Percentiles rank a stretch among this genome's conserved stretches.
Evolutionary conservation across 345 rosid genomes (phyloP).

Genomic region (Brassica juncea): DNA sequence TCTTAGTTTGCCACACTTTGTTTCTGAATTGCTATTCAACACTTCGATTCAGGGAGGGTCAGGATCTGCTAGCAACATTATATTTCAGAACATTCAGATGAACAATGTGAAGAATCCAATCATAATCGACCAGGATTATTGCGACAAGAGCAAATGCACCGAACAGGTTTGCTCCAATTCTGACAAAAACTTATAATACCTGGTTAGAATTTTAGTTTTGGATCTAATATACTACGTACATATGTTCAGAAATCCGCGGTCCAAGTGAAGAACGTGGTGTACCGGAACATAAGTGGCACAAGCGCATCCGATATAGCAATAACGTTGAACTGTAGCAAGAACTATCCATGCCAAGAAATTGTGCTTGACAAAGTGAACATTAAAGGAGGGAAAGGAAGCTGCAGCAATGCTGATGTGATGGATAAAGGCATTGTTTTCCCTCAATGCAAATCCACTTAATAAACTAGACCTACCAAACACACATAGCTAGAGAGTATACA

Average conservation of each 20-base stretch:
- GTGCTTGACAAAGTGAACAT: constrained; percentile 53
- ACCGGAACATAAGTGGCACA: constrained; percentile 69
- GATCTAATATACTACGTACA: not conserved
- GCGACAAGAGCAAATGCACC: constrained; percentile 71
- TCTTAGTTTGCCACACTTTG: not conserved
- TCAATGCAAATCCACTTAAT: constrained; percentile 41
- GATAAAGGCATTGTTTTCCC: constrained; percentile 62
- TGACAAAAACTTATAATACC: not conserved
- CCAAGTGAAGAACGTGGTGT: constrained; percentile 65
- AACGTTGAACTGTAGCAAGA: constrained; percentile 63
- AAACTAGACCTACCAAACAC: not conserved
- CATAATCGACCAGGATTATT: constrained; percentile 78
- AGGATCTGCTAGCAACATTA: constrained; percentile 69
- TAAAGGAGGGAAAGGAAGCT: constrained; percentile 45
- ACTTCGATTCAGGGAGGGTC: constrained; percentile 67
- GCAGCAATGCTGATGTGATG: constrained; percentile 54
- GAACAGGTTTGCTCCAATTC: constrained; percentile 47
- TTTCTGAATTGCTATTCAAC: not conserved
- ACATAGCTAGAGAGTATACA: not conserved
- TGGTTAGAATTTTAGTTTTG: not conserved
- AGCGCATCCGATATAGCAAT: constrained; percentile 67
- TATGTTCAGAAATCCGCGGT: constrained; percentile 64
- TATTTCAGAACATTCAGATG: constrained; percentile 73
- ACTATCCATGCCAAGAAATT: constrained; percentile 64
- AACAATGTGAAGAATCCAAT: constrained; percentile 73